A percentile compares a stretch with the other conserved stretches of the same genome.
phyloP scores from a whole-genome alignment of 129 eudicot genomes.

The Centella asiatica region DNA sequence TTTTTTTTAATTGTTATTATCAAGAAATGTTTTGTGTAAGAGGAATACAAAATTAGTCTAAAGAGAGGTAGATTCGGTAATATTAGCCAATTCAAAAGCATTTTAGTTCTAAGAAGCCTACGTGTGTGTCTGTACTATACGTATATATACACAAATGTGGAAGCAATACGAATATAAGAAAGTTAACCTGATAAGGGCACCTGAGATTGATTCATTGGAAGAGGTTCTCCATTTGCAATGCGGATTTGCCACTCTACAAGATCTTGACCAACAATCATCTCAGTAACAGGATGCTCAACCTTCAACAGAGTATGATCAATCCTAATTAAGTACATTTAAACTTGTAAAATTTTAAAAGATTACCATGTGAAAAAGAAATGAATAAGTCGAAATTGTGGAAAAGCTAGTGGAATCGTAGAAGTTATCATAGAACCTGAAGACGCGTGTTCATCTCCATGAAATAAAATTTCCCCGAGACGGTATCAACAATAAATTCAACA shows the following conservation, averaged over 20 bases:
- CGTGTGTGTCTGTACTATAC: too few relatives aligned
- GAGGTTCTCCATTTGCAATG: constrained; percentile 93
- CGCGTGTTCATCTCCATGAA: constrained; percentile 99
- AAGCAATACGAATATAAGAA: neutral
- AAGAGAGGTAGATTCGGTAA: too few relatives aligned
- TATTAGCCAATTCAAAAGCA: too few relatives aligned
- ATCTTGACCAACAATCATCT: constrained; percentile 98
- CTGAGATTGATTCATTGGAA: constrained; percentile 68
- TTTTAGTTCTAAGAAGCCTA: too few relatives aligned
- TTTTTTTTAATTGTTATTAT: too few relatives aligned
- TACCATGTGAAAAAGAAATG: too few relatives aligned
- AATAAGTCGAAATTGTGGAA: neutral
- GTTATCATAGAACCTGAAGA: constrained; percentile 63
- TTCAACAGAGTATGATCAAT: constrained; percentile 12
- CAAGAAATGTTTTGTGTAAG: too few relatives aligned
- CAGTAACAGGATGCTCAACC: constrained; percentile 99
- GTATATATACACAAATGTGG: neutral
- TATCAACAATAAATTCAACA: constrained; percentile 95
- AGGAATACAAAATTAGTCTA: too few relatives aligned
- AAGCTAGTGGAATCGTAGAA: constrained; percentile 9
- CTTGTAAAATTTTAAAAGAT: neutral
- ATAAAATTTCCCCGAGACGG: constrained; percentile 73
- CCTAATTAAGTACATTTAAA: constrained; percentile 12
- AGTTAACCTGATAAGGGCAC: constrained; percentile 74
- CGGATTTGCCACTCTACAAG: constrained; percentile 99